Conservation (phyloP, 257 asterid species). For the Penstemon eatonii region DNA sequence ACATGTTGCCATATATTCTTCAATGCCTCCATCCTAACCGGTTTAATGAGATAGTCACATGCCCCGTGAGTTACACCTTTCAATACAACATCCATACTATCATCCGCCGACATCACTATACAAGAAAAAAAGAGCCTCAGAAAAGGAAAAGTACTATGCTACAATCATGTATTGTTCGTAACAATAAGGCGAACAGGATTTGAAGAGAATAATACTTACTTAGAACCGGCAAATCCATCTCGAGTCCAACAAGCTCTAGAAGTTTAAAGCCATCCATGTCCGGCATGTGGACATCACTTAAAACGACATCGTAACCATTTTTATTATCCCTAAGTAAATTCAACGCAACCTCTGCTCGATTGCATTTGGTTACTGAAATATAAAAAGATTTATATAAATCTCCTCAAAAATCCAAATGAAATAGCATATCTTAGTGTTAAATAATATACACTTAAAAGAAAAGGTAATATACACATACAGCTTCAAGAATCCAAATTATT, state of each 20-base stretch:
- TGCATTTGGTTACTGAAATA: slow-evolving; percentile 69
- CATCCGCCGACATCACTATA: slow-evolving; percentile 98
- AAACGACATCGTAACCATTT: slow-evolving; percentile 74
- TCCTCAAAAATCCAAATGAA: not conserved
- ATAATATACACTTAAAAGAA: slow-evolving; percentile 7
- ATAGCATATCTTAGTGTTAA: not conserved
- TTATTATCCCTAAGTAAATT: slow-evolving; percentile 62
- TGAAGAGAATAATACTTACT: slow-evolving; percentile 49
- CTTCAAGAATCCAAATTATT: too few species aligned
- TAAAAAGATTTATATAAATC: slow-evolving; percentile 11
- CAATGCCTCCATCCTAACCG: slow-evolving; percentile 88
- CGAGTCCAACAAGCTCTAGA: slow-evolving; percentile 81
- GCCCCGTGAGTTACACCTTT: slow-evolving; percentile 98
- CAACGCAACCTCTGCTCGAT: slow-evolving; percentile 82
- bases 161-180: not conserved
- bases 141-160: not conserved
- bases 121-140: slow-evolving; percentile 19
- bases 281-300: slow-evolving; percentile 98
- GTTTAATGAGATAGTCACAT: slow-evolving; percentile 91
- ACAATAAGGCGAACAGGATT: not conserved
- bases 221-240: slow-evolving; percentile 96
- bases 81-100: slow-evolving; percentile 84
- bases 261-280: slow-evolving; percentile 97
- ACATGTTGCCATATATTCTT: slow-evolving; percentile 99
- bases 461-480: too few species aligned